These are phyloP conservation scores for Esteya vermicola DNA, from an alignment of 2,329 filamentous ascomycete species.

Conservation along the genomic window DNA sequence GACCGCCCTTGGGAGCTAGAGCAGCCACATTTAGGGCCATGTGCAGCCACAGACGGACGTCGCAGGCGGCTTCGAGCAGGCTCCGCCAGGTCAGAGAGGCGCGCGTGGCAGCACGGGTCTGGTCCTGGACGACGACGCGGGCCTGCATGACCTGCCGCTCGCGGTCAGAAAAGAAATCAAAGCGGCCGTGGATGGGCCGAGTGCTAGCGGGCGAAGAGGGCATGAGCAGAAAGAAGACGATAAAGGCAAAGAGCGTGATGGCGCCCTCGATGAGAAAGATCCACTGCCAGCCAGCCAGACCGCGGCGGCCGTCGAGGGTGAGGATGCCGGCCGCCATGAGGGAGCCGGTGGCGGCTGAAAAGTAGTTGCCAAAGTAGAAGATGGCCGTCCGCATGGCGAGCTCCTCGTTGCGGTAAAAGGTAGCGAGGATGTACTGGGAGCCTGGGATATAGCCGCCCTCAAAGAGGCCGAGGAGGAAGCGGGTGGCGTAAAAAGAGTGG, in stretches of 20 bases:
- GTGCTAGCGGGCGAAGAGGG: background rate
- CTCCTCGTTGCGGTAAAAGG: slow-evolving; percentile 41
- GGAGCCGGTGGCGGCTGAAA: slow-evolving; percentile 26
- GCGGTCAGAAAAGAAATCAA: background rate
- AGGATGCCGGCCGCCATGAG: slow-evolving; percentile 1
- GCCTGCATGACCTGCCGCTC: background rate
- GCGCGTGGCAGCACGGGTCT: background rate
- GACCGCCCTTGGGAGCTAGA: background rate
- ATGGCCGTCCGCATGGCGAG: slow-evolving; percentile 19
- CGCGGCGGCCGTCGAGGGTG: background rate
- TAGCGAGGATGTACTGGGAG: slow-evolving; percentile 39
- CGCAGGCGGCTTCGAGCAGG: background rate
- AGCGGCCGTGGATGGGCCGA: background rate
- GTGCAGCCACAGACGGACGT: background rate
- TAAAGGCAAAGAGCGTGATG: background rate
- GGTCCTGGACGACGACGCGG: background rate
- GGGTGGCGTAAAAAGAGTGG: slow-evolving; percentile 15
- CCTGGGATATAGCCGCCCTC: slow-evolving; percentile 34
- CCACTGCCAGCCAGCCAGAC: background rate
- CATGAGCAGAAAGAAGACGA: background rate
- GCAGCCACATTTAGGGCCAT: background rate
- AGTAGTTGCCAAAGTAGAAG: slow-evolving; percentile 40
- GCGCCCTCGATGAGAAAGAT: background rate
- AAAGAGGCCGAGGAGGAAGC: slow-evolving; percentile 16
- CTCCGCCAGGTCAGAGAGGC: background rate